phyloP scores from a whole-genome alignment of 305 asterid genomes.

The Nicotiana rustica region DNA sequence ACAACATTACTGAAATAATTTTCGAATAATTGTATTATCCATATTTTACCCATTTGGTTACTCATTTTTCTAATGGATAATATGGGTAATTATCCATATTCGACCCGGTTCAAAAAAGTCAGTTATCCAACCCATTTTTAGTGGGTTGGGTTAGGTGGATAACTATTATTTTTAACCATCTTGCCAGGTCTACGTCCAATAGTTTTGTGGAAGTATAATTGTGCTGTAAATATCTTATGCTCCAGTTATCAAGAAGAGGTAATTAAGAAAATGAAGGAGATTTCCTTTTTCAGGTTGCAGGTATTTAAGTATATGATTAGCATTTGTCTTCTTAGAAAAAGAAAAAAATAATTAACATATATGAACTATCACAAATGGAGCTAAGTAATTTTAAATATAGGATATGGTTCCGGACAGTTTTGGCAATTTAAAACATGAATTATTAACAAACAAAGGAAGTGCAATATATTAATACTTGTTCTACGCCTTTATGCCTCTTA shows the following conservation, averaged over 20 bases:
- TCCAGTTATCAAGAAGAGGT: constrained; percentile 9
- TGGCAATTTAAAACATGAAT: neutral
- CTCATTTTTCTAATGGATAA: too few species aligned
- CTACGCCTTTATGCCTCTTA: constrained; percentile 28
- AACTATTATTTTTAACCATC: too few species aligned
- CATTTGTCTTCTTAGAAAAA: neutral
- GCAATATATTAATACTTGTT: constrained; percentile 24
- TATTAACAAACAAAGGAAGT: constrained; percentile 30
- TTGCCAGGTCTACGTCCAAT: neutral
- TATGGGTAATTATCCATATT: too few species aligned
- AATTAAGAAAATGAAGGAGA: neutral
- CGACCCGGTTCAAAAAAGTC: too few species aligned
- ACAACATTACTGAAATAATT: too few species aligned
- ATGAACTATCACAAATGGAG: constrained; percentile 10
- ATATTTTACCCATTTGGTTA: too few species aligned
- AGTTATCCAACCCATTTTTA: too few species aligned
- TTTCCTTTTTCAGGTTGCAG: constrained; percentile 15
- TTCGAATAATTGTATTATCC: too few species aligned
- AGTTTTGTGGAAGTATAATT: constrained; percentile 20
- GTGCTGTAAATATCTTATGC: constrained; percentile 14
- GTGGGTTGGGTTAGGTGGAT: too few species aligned
- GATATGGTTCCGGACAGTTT: neutral
- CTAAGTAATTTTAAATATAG: neutral
- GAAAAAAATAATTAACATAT: neutral
- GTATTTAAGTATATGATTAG: neutral